phyloP scores from a whole-genome alignment of 31 red algal species.

The Odonthalia washingtoniensis region DNA sequence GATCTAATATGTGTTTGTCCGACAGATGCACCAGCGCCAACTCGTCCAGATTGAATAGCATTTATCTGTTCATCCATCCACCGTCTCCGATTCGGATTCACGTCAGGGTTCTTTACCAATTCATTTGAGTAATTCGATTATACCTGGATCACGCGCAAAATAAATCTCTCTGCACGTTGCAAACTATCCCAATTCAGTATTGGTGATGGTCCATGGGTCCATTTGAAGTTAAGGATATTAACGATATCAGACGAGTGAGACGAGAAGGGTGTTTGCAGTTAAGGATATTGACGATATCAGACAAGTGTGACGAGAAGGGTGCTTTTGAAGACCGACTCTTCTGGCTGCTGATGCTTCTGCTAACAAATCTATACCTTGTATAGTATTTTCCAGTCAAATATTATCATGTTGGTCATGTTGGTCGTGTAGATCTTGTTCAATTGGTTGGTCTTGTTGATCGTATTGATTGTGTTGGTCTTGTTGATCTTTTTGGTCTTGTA shows the following conservation, averaged over 20 bases:
- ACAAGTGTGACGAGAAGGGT: background rate
- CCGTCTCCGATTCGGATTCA: background rate
- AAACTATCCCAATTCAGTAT: background rate
- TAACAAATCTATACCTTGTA: no score
- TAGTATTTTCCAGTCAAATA: no score
- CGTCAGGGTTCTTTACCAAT: background rate
- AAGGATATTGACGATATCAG: background rate
- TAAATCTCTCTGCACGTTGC: background rate
- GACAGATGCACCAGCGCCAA: background rate
- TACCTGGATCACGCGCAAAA: background rate
- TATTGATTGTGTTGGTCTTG: background rate
- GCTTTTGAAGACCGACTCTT: no score
- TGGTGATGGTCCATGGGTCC: background rate
- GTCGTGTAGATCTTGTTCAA: background rate
- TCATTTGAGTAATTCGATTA: background rate
- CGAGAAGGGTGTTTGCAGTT: background rate
- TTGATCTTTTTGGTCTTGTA: constrained; percentile 28
- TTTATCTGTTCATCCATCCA: background rate
- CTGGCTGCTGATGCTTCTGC: no score
- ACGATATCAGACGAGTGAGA: background rate
- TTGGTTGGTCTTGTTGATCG: constrained; percentile 11
- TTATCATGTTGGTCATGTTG: constrained; percentile 12
- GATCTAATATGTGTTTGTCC: background rate
- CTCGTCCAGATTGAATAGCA: background rate
- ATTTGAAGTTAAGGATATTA: background rate